These are phyloP conservation scores for Blastobotrys serpentis DNA, from an alignment of 1,139 yeast genomes.

Conservation along the genomic window DNA sequence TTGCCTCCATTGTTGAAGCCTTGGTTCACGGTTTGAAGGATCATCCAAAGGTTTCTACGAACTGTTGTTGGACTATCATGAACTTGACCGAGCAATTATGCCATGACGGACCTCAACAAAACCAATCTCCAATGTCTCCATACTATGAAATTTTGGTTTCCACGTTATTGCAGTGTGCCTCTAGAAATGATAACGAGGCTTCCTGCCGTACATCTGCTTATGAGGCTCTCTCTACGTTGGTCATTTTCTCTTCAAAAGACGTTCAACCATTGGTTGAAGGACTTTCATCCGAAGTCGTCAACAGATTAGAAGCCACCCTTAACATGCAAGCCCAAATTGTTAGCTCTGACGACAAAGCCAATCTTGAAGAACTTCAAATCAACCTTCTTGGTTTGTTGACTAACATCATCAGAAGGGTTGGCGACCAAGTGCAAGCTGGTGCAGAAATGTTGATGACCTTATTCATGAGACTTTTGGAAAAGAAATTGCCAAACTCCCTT, in stretches of 20 bases:
- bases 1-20: conserved; percentile 71
- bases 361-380: conserved; percentile 85
- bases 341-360: conserved; percentile 63
- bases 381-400: conserved; percentile 85
- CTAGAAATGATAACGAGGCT: conserved; percentile 74
- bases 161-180: conserved; percentile 65
- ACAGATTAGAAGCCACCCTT: conserved; percentile 69
- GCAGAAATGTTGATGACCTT: conserved; percentile 84
- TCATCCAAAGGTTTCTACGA: conserved; percentile 88
- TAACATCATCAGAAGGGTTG: conserved; percentile 81
- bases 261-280: conserved; percentile 66
- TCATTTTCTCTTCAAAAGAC: conserved; percentile 68
- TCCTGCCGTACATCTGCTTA: conserved; percentile 94
- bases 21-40: conserved; percentile 76
- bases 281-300: conserved; percentile 72
- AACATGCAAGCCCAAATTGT: conserved; percentile 49
- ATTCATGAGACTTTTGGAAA: conserved; percentile 67
- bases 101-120: conserved; percentile 52
- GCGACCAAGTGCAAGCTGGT: conserved; percentile 60
- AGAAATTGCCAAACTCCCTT: conserved; percentile 61
- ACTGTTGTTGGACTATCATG: conserved; percentile 96
- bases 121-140: conserved; percentile 66
- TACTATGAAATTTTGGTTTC: conserved; percentile 71
- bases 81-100: conserved; percentile 85
- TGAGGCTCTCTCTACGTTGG: conserved; percentile 85